Percentiles rank a stretch among this genome's conserved stretches.
Conservation (phyloP, 805 yeast species). For the Cyberlindnera nakhonratchasimensis region DNA sequence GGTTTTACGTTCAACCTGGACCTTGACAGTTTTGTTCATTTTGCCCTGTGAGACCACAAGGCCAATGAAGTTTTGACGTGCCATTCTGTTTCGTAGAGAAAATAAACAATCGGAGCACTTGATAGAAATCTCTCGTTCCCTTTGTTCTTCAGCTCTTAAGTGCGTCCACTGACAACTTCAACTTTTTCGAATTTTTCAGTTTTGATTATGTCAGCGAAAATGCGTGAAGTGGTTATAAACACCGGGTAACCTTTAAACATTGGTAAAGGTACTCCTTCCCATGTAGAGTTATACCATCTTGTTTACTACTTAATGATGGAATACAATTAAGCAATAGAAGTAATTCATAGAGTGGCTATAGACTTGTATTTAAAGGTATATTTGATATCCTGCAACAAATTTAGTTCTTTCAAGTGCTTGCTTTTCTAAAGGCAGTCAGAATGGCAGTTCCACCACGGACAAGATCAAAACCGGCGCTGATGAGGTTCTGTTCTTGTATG, state of each 20-base stretch:
- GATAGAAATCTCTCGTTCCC: neutral
- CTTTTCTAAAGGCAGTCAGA: slow-evolving; percentile 10
- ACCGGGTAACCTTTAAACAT: slow-evolving; percentile 12
- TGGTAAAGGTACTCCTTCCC: slow-evolving; percentile 9
- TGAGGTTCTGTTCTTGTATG: slow-evolving; percentile 2
- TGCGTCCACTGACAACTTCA: neutral
- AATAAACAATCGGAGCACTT: neutral
- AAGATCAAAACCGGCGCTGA: slow-evolving; percentile 3
- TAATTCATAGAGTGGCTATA: no score
- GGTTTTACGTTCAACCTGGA: slow-evolving; percentile 73
- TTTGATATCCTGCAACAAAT: neutral
- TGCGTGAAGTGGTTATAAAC: neutral
- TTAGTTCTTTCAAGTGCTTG: slow-evolving; percentile 10
- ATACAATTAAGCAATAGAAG: no score
- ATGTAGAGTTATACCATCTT: no score
- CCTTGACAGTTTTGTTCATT: slow-evolving; percentile 94
- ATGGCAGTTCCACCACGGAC: neutral
- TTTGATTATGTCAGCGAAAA: neutral
- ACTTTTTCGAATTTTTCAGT: slow-evolving; percentile 6
- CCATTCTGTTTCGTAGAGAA: slow-evolving; percentile 46
- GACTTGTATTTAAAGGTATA: no score
- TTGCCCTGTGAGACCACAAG: slow-evolving; percentile 94
- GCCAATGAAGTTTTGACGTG: slow-evolving; percentile 87
- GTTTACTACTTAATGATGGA: no score
- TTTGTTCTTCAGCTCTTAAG: neutral